phyloP scores from a whole-genome alignment of 2,329 filamentous ascomycete genomes.

The Coniosporium tulheliwenetii region DNA sequence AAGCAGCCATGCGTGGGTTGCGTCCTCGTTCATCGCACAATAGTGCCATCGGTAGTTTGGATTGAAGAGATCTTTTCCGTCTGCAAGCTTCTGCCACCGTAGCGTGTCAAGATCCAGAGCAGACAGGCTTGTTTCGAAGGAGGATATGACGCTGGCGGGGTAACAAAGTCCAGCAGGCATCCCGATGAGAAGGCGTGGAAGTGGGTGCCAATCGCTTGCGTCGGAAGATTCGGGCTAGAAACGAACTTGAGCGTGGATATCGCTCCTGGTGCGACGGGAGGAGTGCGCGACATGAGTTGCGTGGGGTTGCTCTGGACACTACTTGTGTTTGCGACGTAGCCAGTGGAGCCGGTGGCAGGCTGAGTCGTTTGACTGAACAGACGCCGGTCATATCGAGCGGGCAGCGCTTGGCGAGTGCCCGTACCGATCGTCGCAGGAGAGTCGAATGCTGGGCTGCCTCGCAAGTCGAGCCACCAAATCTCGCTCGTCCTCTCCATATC shows the following conservation, averaged over 20 bases:
- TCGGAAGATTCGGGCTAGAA: constrained; percentile 70
- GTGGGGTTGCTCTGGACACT: constrained; percentile 40
- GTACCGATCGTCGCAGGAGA: neutral
- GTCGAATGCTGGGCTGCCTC: constrained; percentile 67
- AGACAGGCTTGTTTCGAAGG: constrained; percentile 79
- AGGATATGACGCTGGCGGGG: constrained; percentile 77
- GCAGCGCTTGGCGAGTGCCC: neutral
- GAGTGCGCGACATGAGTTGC: constrained; percentile 27
- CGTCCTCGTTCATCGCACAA: constrained; percentile 87
- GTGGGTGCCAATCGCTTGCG: constrained; percentile 80
- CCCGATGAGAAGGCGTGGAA: constrained; percentile 93
- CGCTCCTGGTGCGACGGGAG: constrained; percentile 57
- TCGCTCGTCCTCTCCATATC: constrained; percentile 97
- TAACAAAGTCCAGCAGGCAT: constrained; percentile 84
- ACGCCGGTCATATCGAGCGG: neutral
- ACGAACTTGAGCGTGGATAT: constrained; percentile 86
- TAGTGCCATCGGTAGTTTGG: constrained; percentile 95
- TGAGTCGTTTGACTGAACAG: constrained; percentile 8
- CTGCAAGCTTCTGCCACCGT: constrained; percentile 88
- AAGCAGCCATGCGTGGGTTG: constrained; percentile 93
- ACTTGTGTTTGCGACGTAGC: constrained; percentile 60
- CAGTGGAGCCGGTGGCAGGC: constrained; percentile 22
- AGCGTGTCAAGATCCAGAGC: constrained; percentile 74
- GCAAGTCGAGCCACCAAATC: constrained; percentile 93
- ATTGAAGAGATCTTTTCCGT: constrained; percentile 86